Conservation (phyloP, 805 yeast genomes). For the Kuraishia ogatae region DNA sequence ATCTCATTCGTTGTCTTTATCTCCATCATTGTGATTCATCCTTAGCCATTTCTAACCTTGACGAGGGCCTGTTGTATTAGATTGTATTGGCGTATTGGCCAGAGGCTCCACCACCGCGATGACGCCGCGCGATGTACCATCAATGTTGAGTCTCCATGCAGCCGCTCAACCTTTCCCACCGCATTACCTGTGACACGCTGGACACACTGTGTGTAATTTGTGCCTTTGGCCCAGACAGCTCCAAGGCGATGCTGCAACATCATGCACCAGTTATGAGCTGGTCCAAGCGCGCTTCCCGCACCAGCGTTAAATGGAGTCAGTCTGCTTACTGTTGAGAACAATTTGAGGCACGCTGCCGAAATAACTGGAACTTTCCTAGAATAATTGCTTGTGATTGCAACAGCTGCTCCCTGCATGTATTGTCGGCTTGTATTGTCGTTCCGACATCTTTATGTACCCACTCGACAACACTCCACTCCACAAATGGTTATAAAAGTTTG, state of each 20-base stretch:
- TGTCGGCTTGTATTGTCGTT: not conserved
- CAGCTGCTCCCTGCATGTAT: not conserved
- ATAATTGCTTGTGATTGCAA: not conserved
- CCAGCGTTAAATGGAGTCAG: not conserved
- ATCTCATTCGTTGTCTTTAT: no score
- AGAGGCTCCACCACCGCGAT: not conserved
- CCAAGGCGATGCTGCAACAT: not conserved
- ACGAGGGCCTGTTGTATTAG: no score
- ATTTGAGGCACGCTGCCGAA: not conserved
- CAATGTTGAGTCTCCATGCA: not conserved
- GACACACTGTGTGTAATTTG: not conserved
- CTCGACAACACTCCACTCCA: no score
- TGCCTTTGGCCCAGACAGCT: not conserved
- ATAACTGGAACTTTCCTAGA: not conserved
- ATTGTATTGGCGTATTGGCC: no score
- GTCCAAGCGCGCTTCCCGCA: not conserved
- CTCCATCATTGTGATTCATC: no score
- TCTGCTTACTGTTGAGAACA: not conserved
- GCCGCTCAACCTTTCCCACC: not conserved
- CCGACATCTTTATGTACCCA: no score
- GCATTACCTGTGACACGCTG: not conserved
- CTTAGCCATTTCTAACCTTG: no score
- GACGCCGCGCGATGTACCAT: not conserved
- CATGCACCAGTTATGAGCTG: not conserved
- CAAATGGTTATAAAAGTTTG: no score